Percentiles rank a stretch among this genome's conserved stretches.
Evolutionary conservation across 371 early-diverging fungal genomes (phyloP).

Genomic region (Rhizopus stolonifer): DNA sequence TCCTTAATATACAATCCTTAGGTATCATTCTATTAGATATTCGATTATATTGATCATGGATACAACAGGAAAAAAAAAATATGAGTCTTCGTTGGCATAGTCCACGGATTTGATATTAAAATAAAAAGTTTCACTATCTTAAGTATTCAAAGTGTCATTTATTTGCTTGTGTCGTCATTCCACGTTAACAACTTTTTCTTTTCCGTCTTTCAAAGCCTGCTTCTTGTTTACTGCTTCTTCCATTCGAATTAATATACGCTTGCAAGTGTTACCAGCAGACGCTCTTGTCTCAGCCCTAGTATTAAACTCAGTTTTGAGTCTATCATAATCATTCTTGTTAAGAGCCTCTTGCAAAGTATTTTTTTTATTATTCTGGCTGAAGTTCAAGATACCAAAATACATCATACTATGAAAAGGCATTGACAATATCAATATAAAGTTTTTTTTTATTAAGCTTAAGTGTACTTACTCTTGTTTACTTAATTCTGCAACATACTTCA

Average conservation of each 20-base stretch:
- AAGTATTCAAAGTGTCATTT: not conserved
- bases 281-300: not conserved
- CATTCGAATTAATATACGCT: not conserved
- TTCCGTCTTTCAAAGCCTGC: not conserved
- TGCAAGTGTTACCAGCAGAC: not conserved
- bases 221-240: not conserved
- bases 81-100: no score
- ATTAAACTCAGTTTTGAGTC: not conserved
- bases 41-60: no score
- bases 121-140: no score
- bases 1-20: no score
- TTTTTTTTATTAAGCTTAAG: not conserved
- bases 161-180: constrained; percentile 1
- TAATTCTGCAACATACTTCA: not conserved
- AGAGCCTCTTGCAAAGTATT: not conserved
- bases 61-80: no score
- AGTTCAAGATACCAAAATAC: not conserved
- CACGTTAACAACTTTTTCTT: constrained; percentile 1
- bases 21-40: no score
- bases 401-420: not conserved
- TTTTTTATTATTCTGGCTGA: not conserved
- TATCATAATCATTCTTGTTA: not conserved
- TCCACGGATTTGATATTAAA: no score
- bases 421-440: not conserved
- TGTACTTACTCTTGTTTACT: constrained; percentile 1